A percentile compares a stretch with the other conserved stretches of the same genome.
These are phyloP conservation scores for Psilocybe tampanensis DNA, from an alignment of 768 basidiomycete species.

Conservation along the genomic window DNA sequence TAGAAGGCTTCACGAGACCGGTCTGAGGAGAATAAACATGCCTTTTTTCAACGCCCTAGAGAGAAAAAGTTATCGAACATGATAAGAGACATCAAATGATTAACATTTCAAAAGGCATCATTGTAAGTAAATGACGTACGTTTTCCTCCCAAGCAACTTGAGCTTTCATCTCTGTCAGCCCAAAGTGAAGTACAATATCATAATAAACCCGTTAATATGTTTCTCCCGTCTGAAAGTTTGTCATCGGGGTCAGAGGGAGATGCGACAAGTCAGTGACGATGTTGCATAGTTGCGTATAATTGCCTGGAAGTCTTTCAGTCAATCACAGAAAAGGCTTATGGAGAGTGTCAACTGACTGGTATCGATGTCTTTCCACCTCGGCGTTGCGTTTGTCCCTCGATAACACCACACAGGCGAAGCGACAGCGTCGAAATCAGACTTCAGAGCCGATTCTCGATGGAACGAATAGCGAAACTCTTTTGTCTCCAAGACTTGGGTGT, in stretches of 20 bases:
- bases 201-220: constrained; percentile 31
- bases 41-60: constrained; percentile 40
- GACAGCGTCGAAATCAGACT: constrained; percentile 13
- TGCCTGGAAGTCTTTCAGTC: constrained; percentile 18
- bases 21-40: constrained; percentile 1
- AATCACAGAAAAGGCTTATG: background rate
- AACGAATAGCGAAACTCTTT: constrained; percentile 43
- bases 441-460: constrained; percentile 19
- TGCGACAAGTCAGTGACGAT: constrained; percentile 25
- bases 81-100: too few species aligned
- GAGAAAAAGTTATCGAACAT: too few species aligned
- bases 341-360: constrained; percentile 15
- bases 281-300: constrained; percentile 29
- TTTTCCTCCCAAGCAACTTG: constrained; percentile 48
- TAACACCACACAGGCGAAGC: constrained; percentile 24
- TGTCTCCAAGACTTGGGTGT: constrained; percentile 42
- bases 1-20: background rate
- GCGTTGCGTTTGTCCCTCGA: constrained; percentile 17
- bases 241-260: constrained; percentile 17
- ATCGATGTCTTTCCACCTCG: constrained; percentile 31
- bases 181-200: constrained; percentile 46
- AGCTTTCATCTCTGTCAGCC: constrained; percentile 50
- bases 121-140: constrained; percentile 28
- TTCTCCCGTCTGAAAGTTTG: constrained; percentile 10
- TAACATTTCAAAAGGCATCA: too few species aligned